Percentiles rank a stretch among this genome's conserved stretches.
These are phyloP conservation scores for Ustilago lituana DNA, from an alignment of 1,284 basidiomycete genomes.

Conservation along the genomic window DNA sequence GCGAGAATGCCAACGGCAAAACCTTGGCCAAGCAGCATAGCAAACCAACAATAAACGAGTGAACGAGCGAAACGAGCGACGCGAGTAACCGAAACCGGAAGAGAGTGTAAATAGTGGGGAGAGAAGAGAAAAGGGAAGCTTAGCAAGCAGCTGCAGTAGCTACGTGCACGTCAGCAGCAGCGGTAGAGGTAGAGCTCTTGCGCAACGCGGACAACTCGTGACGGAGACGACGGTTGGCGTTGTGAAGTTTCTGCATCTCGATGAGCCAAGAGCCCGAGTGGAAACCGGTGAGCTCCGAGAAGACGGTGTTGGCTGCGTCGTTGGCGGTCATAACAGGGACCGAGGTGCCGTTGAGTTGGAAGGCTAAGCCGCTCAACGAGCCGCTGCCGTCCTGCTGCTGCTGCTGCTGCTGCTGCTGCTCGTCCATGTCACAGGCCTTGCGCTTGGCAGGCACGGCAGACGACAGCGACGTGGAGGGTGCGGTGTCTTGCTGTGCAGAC, in stretches of 20 bases:
- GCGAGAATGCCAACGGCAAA: no score
- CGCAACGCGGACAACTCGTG: conserved; percentile 31
- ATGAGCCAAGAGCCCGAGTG: conserved; percentile 43
- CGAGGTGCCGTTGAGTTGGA: conserved; percentile 15
- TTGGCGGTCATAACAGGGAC: conserved; percentile 32
- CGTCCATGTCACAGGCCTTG: conserved; percentile 8
- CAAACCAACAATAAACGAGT: no score
- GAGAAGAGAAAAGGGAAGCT: background rate
- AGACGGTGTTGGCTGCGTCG: conserved; percentile 41
- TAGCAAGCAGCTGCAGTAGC: conserved; percentile 20
- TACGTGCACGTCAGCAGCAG: background rate
- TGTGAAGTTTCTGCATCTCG: conserved; percentile 48
- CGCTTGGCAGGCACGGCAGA: conserved; percentile 20
- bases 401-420: conserved; percentile 11
- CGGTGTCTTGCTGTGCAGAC: no score
- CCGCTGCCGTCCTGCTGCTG: conserved; percentile 17
- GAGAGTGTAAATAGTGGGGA: background rate
- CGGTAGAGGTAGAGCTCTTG: background rate
- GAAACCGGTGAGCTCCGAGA: conserved; percentile 41
- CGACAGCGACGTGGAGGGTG: background rate
- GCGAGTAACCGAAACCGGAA: no score
- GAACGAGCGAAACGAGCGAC: no score
- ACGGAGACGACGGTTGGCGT: conserved; percentile 31
- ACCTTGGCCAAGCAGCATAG: no score
- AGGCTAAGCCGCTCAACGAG: conserved; percentile 14